Evolutionary conservation across 305 asterid species (phyloP).

Genomic region (Fraxinus dipetala): DNA sequence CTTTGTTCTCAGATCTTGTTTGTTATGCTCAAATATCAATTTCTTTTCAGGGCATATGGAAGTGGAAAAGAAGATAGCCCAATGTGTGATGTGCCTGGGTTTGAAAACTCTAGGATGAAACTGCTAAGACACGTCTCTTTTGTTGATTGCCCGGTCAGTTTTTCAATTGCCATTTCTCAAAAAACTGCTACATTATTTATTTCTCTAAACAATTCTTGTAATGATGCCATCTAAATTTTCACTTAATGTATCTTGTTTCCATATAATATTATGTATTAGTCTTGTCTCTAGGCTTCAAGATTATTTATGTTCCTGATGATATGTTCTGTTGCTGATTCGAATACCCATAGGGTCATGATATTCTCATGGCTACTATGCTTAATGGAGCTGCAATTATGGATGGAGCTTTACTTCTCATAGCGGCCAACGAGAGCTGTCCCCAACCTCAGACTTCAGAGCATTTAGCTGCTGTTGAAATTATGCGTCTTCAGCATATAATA

Average conservation of each 20-base stretch:
- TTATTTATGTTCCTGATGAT: slow-evolving; percentile 12
- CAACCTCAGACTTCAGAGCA: slow-evolving; percentile 99
- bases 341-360: slow-evolving; percentile 82
- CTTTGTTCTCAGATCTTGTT: slow-evolving; percentile 15
- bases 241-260: not conserved
- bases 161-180: slow-evolving; percentile 10
- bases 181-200: not conserved
- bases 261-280: not conserved
- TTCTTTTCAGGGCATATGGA: slow-evolving; percentile 78
- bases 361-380: slow-evolving; percentile 99
- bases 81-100: slow-evolving; percentile 94
- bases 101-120: slow-evolving; percentile 86
- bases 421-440: slow-evolving; percentile 98
- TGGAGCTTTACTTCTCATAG: slow-evolving; percentile 93
- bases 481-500: slow-evolving; percentile 86
- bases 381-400: slow-evolving; percentile 99
- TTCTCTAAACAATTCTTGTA: not conserved
- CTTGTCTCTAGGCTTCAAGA: not conserved
- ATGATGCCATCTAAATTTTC: not conserved
- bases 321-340: slow-evolving; percentile 2
- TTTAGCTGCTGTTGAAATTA: slow-evolving; percentile 90
- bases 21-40: not conserved
- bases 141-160: slow-evolving; percentile 93
- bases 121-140: slow-evolving; percentile 90
- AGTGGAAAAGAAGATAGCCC: slow-evolving; percentile 96